Base-by-base conservation (phyloP, 176 grass and related monocot genomes). In the Oryza australiensis region DNA sequence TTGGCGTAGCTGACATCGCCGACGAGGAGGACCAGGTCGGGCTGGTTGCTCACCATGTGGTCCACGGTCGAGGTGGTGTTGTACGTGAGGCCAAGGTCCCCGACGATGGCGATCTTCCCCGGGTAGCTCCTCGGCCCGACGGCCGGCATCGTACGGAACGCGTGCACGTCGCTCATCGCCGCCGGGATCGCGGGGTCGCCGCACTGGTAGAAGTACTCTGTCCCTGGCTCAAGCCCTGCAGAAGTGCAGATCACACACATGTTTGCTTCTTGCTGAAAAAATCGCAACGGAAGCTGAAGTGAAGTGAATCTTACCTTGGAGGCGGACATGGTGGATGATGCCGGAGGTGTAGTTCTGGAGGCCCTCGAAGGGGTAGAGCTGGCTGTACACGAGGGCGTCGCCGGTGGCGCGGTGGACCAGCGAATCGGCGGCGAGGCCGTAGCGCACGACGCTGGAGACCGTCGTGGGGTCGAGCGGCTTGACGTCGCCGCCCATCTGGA, bases 1-100 rank as follows among this genome's bases (percentile, higher is more conserved):
- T 94, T 93, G 41, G 94, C 89, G 70, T 97, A 97, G 68, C 82
- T 92, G 76, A 92, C 94, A 78, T 94, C 94, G 74, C 94, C 94
- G 72, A 97, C 46, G 51, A 97, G 90, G 71, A 94, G 68, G 3
- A 97, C 38, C n/a, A 97, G 78, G 89, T 97, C 89, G 5, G 94
- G 94, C 18, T 71, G 65, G 72, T 94, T 92, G 76, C 89, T 79
- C 72, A 27, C 77, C 91, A 97, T 90, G 84, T 94, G 94, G 0
- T 91, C 91, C 62, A 97, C 80, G 26, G 94, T 97, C 1, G 89
- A 90, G 35, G 94, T 97, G 74, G 87, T 92, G 75, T 94, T 94
- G 80, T 92, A 92, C 1, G 94, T 97, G 18, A 97, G 91, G 53
- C 94, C 94, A 5, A 97, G 85, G 55, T 97, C 94, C 0, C 94